Evolutionary conservation across 345 rosid genomes (phyloP).

Genomic region (Murraya paniculata): DNA sequence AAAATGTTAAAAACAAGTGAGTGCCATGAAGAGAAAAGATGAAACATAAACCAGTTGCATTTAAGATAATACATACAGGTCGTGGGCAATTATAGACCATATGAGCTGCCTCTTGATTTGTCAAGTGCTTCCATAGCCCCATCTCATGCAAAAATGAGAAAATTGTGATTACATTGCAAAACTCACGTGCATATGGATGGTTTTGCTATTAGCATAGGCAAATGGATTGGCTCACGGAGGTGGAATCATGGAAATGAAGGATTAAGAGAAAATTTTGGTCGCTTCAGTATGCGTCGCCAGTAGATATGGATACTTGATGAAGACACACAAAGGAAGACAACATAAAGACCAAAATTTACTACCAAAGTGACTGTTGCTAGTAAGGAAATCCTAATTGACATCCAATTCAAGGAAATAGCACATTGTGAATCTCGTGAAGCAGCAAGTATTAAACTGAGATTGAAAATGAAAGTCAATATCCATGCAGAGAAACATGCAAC

Average conservation of each 20-base stretch:
- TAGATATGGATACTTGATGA: conserved; percentile 77
- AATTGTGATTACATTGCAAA: conserved; percentile 60
- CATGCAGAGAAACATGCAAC: not conserved
- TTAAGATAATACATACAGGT: conserved; percentile 41
- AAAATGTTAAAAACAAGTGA: no score
- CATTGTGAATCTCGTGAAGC: not conserved
- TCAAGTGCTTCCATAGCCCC: conserved; percentile 93
- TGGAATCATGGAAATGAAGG: no score
- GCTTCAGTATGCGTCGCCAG: conserved; percentile 92
- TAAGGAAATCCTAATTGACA: not conserved
- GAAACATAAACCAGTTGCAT: not conserved
- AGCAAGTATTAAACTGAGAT: not conserved
- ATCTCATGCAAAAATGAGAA: conserved; percentile 89
- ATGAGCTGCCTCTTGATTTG: conserved; percentile 82
- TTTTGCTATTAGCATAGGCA: no score
- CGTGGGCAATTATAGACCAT: conserved; percentile 65
- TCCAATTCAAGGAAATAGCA: not conserved
- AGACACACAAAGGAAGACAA: not conserved
- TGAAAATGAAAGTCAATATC: not conserved
- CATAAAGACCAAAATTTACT: not conserved
- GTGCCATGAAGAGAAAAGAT: not conserved
- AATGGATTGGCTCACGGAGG: no score
- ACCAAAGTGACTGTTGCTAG: not conserved
- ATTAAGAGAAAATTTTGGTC: conserved; percentile 61
- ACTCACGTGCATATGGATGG: no score